Evolutionary conservation across 2,329 filamentous ascomycete genomes (phyloP), one percentile per base, ranked within the genome.

Genomic region (Penicillium sp.): DNA sequence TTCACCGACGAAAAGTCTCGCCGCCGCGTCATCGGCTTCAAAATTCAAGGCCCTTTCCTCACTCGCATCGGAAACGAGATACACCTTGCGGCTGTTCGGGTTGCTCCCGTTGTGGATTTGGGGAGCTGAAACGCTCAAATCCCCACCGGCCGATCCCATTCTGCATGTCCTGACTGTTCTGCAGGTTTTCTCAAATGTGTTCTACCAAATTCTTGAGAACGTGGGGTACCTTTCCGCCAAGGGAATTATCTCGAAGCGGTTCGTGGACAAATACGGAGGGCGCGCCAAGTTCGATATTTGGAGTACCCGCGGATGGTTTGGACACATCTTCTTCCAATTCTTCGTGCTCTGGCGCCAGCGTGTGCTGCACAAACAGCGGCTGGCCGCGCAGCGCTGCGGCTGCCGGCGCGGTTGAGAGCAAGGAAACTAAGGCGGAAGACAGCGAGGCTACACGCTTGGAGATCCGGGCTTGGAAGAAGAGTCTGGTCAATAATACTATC

Each of bases 171-270:
- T 95, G 38, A 80, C 81, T 18, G 85, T 83, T 69, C 73, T 80
- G 6, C 87, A 93, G 68, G 80, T 95, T 16, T 56, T 77, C 10
- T 77, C 82, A 10, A 87, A 87, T 67, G 71, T 86, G 9, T 66
- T 75, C 9, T 95, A 87, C 74, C 90, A 96, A 71, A 72, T 81
- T 1, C 77, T 92, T 34, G 93, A 99, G 75, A 96, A 95, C 72
- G 78, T 80, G 33, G 87, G 87, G 13, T 95, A 87, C 73, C 78
- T 97, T 31, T 78, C 83, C 3, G 76, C 77, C 52, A 90, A 90
- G 68, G 84, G 86, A 16, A 80, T 95, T 3, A 65, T 95, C 42
- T 76, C 67, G 8, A 64, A 70, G 35, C 61, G 60, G 4, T 58
- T 67, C 14, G 54, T 75, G 4, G 67, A 72, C 16, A 67, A 67